Evolutionary conservation across 768 basidiomycete species (phyloP).

Genomic region (Neoboletus subvelutipes): DNA sequence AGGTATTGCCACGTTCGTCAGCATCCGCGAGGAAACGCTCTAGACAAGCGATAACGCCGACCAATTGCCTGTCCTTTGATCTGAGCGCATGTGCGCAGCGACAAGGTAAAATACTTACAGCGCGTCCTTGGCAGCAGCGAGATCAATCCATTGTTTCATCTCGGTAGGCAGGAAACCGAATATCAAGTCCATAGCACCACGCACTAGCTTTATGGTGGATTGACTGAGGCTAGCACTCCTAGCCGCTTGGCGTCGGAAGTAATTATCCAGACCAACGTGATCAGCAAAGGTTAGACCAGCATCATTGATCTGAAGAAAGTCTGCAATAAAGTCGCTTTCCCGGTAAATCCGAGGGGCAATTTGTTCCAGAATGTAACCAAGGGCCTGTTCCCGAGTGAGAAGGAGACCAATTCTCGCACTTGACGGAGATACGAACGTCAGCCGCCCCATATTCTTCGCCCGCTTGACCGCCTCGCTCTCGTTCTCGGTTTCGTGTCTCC

Average conservation of each 20-base stretch:
- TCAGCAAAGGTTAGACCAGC: constrained; percentile 90
- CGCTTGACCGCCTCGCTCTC: constrained; percentile 50
- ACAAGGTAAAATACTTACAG: constrained; percentile 47
- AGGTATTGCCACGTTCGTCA: constrained; percentile 72
- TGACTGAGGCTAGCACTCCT: constrained; percentile 64
- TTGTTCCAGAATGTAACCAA: constrained; percentile 72
- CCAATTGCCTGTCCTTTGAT: constrained; percentile 64
- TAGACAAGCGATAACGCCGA: constrained; percentile 76
- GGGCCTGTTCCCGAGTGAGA: constrained; percentile 50
- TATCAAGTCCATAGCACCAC: constrained; percentile 90
- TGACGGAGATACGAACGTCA: constrained; percentile 50
- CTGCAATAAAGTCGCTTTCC: constrained; percentile 86
- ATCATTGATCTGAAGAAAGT: constrained; percentile 92
- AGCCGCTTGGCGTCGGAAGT: constrained; percentile 90
- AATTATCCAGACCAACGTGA: constrained; percentile 90
- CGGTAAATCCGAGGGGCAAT: constrained; percentile 71
- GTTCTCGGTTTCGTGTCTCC: constrained; percentile 46
- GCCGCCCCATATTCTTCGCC: constrained; percentile 67
- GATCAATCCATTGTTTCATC: constrained; percentile 83
- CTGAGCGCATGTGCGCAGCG: constrained; percentile 1
- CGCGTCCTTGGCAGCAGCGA: constrained; percentile 67
- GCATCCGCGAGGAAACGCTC: constrained; percentile 78
- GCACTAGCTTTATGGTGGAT: constrained; percentile 74
- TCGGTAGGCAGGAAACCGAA: constrained; percentile 90
- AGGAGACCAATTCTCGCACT: background rate